Conservation (phyloP, 441 rosid genomes). For the Gossypium trilobum region DNA sequence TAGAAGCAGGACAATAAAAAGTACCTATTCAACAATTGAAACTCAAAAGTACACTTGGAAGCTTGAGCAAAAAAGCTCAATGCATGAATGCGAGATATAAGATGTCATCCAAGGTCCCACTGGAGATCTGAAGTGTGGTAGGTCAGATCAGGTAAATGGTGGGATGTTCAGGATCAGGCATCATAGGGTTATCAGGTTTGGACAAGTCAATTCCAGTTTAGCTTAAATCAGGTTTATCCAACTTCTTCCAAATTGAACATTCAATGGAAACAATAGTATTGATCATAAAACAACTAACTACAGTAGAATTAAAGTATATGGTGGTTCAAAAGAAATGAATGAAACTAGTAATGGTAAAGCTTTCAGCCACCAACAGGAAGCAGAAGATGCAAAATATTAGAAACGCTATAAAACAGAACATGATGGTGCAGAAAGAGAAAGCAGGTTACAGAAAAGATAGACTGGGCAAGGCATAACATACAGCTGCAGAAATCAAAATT, state of each 20-base stretch:
- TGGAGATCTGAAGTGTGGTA: not conserved
- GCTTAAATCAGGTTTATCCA: not conserved
- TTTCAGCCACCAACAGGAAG: conserved; percentile 1
- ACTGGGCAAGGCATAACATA: conserved; percentile 28
- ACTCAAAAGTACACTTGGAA: not conserved
- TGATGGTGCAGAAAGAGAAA: not conserved
- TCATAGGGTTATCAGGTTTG: not conserved
- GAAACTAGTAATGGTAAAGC: not conserved
- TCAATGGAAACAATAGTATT: not conserved
- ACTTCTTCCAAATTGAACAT: not conserved
- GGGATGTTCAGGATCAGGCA: not conserved
- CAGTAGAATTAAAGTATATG: not conserved
- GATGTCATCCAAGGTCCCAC: not conserved
- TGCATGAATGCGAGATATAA: not conserved
- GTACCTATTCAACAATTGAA: not conserved
- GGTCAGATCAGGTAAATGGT: not conserved
- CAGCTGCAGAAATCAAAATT: conserved; percentile 50
- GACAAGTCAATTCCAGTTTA: not conserved
- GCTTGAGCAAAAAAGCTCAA: not conserved
- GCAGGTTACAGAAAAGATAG: conserved; percentile 1
- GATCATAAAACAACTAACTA: not conserved
- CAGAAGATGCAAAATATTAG: not conserved
- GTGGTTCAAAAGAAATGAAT: not conserved
- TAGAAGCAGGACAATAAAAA: not conserved
- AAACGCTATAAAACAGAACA: not conserved